These are phyloP conservation scores for Creolimax fragrantissima DNA, from an alignment of 78 protist species.

Conservation along the genomic window DNA sequence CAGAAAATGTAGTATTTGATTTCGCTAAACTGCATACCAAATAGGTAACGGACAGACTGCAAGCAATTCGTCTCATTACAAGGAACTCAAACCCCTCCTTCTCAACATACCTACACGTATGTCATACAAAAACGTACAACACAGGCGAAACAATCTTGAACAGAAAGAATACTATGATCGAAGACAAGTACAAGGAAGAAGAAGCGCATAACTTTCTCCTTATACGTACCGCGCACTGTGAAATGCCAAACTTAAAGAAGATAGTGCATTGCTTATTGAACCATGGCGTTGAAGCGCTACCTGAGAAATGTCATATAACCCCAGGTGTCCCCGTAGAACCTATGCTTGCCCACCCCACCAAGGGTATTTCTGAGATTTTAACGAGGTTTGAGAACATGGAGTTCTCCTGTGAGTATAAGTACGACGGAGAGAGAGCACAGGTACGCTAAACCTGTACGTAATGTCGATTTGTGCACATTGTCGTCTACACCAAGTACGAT, in stretches of 20 bases:
- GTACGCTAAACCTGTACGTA: too few relatives aligned
- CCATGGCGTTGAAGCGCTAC: conserved; percentile 19
- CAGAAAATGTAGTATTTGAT: too few relatives aligned
- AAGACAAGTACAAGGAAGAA: neutral
- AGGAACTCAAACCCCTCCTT: too few relatives aligned
- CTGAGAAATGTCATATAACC: conserved; percentile 15
- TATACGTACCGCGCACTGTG: conserved; percentile 15
- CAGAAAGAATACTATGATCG: neutral
- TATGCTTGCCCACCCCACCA: conserved; percentile 93
- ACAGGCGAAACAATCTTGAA: neutral
- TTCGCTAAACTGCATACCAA: too few relatives aligned
- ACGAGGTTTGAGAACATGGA: conserved; percentile 55
- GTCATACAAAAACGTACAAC: too few relatives aligned
- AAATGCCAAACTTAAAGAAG: conserved; percentile 65
- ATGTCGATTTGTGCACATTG: too few relatives aligned
- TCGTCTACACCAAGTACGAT: too few relatives aligned
- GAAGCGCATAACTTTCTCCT: neutral
- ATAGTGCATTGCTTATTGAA: conserved; percentile 50
- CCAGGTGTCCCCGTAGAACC: conserved; percentile 84
- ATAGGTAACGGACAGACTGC: too few relatives aligned
- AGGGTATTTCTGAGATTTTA: conserved; percentile 63
- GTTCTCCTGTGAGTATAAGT: conserved; percentile 95
- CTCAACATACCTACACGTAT: too few relatives aligned
- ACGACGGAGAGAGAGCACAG: conserved; percentile 96
- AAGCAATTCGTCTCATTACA: too few relatives aligned